phyloP scores from a whole-genome alignment of 192 early-diverging fungal species.

The Ambispora gerdemannii region DNA sequence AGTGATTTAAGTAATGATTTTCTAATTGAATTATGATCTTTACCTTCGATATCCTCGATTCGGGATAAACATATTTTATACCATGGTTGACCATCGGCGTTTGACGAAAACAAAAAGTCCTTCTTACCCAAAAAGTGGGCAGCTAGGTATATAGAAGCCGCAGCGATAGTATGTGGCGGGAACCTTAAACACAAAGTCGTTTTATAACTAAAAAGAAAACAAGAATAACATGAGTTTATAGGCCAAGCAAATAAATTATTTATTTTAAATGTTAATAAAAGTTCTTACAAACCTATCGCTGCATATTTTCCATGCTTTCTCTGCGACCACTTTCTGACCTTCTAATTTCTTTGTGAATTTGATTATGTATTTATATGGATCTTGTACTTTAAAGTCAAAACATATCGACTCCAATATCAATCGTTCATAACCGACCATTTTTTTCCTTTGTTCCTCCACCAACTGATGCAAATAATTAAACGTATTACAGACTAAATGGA shows the following conservation, averaged over 20 bases:
- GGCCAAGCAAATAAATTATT: not conserved
- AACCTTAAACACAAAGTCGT: conserved; percentile 57
- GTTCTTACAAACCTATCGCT: conserved; percentile 39
- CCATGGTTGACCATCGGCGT: conserved; percentile 44
- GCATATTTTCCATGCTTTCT: conserved; percentile 50
- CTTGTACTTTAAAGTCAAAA: conserved; percentile 76
- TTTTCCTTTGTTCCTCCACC: conserved; percentile 63
- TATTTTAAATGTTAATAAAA: not conserved
- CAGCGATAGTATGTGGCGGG: conserved; percentile 61
- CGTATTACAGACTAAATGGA: too few relatives aligned
- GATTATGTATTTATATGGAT: conserved; percentile 67
- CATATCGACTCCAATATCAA: conserved; percentile 73
- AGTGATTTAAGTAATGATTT: not conserved
- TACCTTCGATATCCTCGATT: conserved; percentile 61
- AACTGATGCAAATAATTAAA: conserved; percentile 36
- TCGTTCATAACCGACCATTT: conserved; percentile 65
- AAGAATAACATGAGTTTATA: too few relatives aligned
- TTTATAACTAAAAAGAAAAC: too few relatives aligned
- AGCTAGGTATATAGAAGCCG: conserved; percentile 60
- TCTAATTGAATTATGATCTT: not conserved
- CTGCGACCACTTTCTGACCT: conserved; percentile 49
- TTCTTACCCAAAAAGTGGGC: conserved; percentile 39
- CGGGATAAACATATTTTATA: conserved; percentile 44
- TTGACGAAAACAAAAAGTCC: conserved; percentile 37
- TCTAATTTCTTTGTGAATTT: conserved; percentile 69